phyloP scores from a whole-genome alignment of 495 filamentous ascomycete genomes.

The Hypoxylon trugodes region DNA sequence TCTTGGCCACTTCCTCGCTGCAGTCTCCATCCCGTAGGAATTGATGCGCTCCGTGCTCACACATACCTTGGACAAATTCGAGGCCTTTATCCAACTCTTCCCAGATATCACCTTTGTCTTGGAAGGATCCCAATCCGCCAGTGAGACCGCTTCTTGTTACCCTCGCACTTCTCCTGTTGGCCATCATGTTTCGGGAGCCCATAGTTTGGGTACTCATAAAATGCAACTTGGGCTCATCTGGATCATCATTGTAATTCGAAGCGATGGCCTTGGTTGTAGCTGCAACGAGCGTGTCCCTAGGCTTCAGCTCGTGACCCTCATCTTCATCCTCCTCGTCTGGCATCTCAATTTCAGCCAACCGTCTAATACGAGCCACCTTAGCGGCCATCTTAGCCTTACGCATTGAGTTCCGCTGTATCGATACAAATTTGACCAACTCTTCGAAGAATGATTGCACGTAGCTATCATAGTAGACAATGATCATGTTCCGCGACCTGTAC shows the following conservation, averaged over 20 bases:
- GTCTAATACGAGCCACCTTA: slow-evolving; percentile 64
- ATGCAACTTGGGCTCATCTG: slow-evolving; percentile 41
- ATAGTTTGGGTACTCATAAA: slow-evolving; percentile 47
- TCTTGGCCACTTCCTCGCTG: slow-evolving; percentile 71
- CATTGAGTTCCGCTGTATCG: slow-evolving; percentile 80
- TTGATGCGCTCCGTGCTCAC: slow-evolving; percentile 86
- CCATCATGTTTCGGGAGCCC: slow-evolving; percentile 20
- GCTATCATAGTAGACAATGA: slow-evolving; percentile 90
- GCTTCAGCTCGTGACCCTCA: slow-evolving; percentile 41
- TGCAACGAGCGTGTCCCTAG: slow-evolving; percentile 33
- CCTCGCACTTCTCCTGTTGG: slow-evolving; percentile 20
- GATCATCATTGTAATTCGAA: slow-evolving; percentile 8
- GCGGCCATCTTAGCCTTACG: slow-evolving; percentile 80
- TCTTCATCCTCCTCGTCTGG: slow-evolving; percentile 55
- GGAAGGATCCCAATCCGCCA: slow-evolving; percentile 39
- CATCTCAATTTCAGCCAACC: slow-evolving; percentile 60
- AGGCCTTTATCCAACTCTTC: slow-evolving; percentile 78
- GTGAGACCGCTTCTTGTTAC: slow-evolving; percentile 32
- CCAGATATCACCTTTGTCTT: slow-evolving; percentile 62
- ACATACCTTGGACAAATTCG: slow-evolving; percentile 79
- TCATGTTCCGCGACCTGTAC: slow-evolving; percentile 79
- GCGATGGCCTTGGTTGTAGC: slow-evolving; percentile 4
- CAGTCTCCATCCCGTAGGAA: slow-evolving; percentile 87
- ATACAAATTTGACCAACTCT: slow-evolving; percentile 79
- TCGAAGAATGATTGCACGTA: slow-evolving; percentile 84